Evolutionary conservation across 352 stramenopile species (phyloP), one percentile per base, ranked within the genome.

Genomic region (Globisporangium spiculum): DNA sequence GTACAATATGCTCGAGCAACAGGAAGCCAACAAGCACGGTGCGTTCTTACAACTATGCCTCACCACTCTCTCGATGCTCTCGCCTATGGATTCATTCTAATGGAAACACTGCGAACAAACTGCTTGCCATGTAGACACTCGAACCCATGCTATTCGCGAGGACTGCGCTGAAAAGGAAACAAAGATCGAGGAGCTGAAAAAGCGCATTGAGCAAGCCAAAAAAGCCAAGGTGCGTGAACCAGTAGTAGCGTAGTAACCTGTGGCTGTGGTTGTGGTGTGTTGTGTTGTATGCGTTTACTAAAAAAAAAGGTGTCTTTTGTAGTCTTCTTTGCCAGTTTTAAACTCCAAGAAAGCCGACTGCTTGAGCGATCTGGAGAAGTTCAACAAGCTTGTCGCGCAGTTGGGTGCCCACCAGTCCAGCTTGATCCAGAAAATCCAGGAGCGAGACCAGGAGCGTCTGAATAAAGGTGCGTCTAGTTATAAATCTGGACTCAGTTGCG

Each of bases 341-440:
- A 77, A 87, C 36, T 69, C 94, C 61, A 98, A 96, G 48, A 90
- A 97, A 65, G 79, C 81, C 36, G 89, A 98, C 48, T 94, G 92
- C 56, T 70, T 82, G 12, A 91, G 79, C 48, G 94, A 99, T 67
- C 81, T 98, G 46, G 86, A 92, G 34, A 98, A 99, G 75, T 98
- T 98, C 68, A 78, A 94, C 46, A 84, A 90, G 30, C 79, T 98
- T 1, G 84, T 99, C 9, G 54, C 75, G 22, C 75, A 96, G 66
- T 81, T 98, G 60, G 84, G 96, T 26, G 81, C 78, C 14, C 78
- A 96, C 70, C 85, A 95, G 50, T 22, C 52, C 7, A 84, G 87
- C 54, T 67, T 98, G 12, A 84, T 98, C 38, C 74, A 90, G 48
- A 94, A 98, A 76, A 89, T 98, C 61, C 81, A 96, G 53, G 82